Evolutionary conservation across 768 basidiomycete genomes (phyloP).

Genomic region (Filobasidium wieringae): DNA sequence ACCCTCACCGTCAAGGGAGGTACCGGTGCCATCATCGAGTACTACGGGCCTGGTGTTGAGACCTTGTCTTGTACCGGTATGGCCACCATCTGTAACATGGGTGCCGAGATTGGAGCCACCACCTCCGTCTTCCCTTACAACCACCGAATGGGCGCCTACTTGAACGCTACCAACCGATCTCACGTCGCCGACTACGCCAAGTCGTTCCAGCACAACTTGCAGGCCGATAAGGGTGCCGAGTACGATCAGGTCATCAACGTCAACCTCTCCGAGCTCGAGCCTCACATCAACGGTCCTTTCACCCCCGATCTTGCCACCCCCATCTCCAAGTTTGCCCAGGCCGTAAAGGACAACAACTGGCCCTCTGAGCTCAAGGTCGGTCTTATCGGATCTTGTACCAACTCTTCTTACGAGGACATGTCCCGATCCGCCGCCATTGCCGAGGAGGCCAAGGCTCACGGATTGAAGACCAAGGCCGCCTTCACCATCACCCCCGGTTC

Average conservation of each 20-base stretch:
- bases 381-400: conserved; percentile 98
- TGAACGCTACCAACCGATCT: conserved; percentile 84
- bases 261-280: conserved; percentile 92
- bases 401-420: conserved; percentile 99
- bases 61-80: conserved; percentile 96
- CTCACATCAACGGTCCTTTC: conserved; percentile 98
- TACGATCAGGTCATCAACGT: conserved; percentile 93
- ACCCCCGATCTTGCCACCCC: conserved; percentile 99
- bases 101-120: conserved; percentile 98
- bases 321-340: conserved; percentile 83
- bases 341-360: conserved; percentile 91
- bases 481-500: conserved; percentile 98
- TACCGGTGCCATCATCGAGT: conserved; percentile 97
- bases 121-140: conserved; percentile 99
- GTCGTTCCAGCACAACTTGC: conserved; percentile 77
- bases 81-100: conserved; percentile 99
- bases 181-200: conserved; percentile 82
- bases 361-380: conserved; percentile 92
- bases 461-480: conserved; percentile 75
- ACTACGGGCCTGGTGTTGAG: conserved; percentile 86
- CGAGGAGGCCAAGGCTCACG: conserved; percentile 73
- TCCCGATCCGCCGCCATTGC: conserved; percentile 91
- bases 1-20: conserved; percentile 99
- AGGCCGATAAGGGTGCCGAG: conserved; percentile 73
- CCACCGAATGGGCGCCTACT: conserved; percentile 79